phyloP scores from a whole-genome alignment of 208 protist species.

The Crithidia mellificae region DNA sequence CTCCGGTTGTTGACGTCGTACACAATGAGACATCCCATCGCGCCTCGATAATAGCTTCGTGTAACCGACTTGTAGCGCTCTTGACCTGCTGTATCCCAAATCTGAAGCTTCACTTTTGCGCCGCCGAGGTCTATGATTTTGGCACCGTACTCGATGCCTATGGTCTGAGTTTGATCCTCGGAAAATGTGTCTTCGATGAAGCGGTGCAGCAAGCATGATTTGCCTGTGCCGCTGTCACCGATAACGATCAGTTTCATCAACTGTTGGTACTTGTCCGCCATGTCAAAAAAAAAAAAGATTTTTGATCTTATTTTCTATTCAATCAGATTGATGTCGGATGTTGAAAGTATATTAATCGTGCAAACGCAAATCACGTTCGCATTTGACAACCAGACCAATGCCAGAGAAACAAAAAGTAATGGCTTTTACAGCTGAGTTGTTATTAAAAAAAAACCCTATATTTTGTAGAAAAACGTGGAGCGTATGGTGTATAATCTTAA shows the following conservation, averaged over 20 bases:
- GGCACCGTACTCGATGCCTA: conserved; percentile 98
- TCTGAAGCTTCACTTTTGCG: conserved; percentile 96
- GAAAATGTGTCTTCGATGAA: conserved; percentile 96
- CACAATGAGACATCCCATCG: conserved; percentile 97
- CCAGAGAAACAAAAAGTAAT: no score
- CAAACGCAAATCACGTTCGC: no score
- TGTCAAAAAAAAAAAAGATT: conserved; percentile 31
- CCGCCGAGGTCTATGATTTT: conserved; percentile 92
- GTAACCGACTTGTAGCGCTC: conserved; percentile 99
- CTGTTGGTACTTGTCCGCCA: conserved; percentile 76
- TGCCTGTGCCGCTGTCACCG: conserved; percentile 91
- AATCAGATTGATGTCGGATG: no score
- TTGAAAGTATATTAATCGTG: no score
- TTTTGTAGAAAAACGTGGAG: no score
- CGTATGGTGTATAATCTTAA: no score
- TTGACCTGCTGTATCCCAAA: conserved; percentile 98
- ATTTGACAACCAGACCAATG: no score
- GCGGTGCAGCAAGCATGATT: conserved; percentile 96
- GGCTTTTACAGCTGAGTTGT: no score
- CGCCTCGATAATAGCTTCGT: conserved; percentile 95
- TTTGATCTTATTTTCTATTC: no score
- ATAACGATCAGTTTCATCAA: conserved; percentile 89
- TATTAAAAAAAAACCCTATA: no score
- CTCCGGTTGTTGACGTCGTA: conserved; percentile 97
- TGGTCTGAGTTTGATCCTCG: conserved; percentile 95